Conservation (phyloP, 2,329 filamentous ascomycete genomes). For the Apiospora aurea region DNA sequence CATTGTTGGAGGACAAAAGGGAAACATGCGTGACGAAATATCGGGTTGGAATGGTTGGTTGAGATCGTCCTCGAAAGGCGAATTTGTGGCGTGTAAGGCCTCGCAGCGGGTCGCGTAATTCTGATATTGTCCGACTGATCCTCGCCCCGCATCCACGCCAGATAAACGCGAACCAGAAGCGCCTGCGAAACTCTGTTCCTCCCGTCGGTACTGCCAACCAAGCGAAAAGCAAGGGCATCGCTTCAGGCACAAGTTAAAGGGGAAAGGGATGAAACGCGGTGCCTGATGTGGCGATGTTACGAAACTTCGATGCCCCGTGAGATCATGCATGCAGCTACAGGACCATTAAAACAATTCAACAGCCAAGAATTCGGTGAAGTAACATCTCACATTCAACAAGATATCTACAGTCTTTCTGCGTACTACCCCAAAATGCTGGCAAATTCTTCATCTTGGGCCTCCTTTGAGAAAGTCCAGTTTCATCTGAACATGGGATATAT, state of each 20-base stretch:
- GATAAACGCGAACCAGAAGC: background rate
- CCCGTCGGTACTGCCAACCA: background rate
- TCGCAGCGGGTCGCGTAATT: background rate
- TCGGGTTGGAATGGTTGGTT: background rate
- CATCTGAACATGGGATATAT: background rate
- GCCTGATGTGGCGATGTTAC: background rate
- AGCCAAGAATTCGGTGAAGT: background rate
- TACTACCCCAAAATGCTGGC: background rate
- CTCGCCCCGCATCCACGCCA: conserved; percentile 5
- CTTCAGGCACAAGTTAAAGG: background rate
- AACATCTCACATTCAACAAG: background rate
- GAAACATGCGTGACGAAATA: no score
- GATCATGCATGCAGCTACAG: background rate
- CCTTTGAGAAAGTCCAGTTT: background rate
- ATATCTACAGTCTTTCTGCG: background rate
- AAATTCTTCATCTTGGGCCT: background rate
- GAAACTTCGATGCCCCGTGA: background rate
- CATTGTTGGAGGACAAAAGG: background rate
- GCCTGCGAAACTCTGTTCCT: background rate
- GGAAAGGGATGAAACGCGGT: background rate
- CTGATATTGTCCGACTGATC: background rate
- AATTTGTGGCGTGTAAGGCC: background rate
- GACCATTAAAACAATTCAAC: background rate
- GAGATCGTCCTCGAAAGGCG: background rate
- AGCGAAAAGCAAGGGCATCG: background rate